A percentile compares a stretch with the other conserved stretches of the same genome.
Conservation (phyloP, 768 basidiomycete genomes). For the Tricholoma saponaceum region DNA sequence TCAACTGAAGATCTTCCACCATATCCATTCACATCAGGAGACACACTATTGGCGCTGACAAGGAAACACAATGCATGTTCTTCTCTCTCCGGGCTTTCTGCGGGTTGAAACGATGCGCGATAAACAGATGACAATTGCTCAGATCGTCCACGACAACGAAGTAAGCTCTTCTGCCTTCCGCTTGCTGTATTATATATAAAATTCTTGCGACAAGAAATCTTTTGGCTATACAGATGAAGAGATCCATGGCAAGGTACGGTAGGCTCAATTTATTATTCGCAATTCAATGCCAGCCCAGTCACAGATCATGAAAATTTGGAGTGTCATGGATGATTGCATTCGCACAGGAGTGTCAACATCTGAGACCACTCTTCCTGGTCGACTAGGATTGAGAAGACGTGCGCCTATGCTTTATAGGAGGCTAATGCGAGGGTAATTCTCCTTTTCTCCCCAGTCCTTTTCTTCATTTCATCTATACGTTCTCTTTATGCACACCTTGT, state of each 20-base stretch:
- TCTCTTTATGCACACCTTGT: no score
- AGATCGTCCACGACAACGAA: conserved; percentile 93
- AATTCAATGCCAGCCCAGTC: background rate
- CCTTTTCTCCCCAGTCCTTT: background rate
- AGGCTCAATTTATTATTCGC: conserved; percentile 3
- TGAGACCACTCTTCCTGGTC: conserved; percentile 82
- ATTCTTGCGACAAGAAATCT: conserved; percentile 32
- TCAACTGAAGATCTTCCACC: conserved; percentile 55
- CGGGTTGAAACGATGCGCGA: background rate
- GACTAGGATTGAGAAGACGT: conserved; percentile 70
- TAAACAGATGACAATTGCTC: conserved; percentile 83
- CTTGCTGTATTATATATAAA: background rate
- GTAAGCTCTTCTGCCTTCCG: conserved; percentile 18
- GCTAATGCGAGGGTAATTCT: conserved; percentile 77
- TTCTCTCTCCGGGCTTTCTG: background rate
- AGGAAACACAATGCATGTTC: conserved; percentile 74
- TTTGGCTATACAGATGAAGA: conserved; percentile 76
- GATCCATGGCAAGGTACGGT: conserved; percentile 65
- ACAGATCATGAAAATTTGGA: conserved; percentile 76
- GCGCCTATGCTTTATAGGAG: conserved; percentile 88
- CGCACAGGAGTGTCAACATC: conserved; percentile 76
- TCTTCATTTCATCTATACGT: background rate
- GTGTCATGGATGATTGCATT: conserved; percentile 92
- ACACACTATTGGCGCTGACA: conserved; percentile 70
- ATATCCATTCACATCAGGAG: conserved; percentile 78